Evolutionary conservation across 352 stramenopile species (phyloP).

Genomic region (Phytopythium boreale): DNA sequence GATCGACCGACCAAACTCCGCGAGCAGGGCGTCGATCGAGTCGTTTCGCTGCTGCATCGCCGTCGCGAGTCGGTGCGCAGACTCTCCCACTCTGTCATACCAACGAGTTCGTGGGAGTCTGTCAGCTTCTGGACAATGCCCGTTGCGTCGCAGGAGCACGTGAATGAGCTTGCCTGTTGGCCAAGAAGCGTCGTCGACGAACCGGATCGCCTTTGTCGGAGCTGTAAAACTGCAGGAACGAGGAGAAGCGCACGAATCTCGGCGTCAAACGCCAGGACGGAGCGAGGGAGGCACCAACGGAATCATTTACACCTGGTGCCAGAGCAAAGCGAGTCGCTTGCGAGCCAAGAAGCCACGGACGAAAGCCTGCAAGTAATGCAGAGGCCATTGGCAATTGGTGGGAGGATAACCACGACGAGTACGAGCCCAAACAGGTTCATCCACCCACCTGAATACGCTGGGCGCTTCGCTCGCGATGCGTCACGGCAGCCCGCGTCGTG

Average conservation of each 20-base stretch:
- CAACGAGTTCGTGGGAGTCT: background rate
- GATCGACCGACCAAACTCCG: slow-evolving; percentile 71
- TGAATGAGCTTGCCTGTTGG: slow-evolving; percentile 34
- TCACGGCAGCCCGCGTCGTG: slow-evolving; percentile 43
- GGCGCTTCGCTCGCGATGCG: slow-evolving; percentile 52
- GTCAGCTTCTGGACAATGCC: background rate
- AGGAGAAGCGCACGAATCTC: no score
- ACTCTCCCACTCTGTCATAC: slow-evolving; percentile 45
- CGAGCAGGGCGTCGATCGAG: slow-evolving; percentile 80
- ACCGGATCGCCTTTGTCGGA: slow-evolving; percentile 50
- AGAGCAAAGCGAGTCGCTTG: slow-evolving; percentile 17
- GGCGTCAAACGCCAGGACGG: background rate
- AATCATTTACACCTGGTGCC: slow-evolving; percentile 23
- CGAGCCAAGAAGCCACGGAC: slow-evolving; percentile 35
- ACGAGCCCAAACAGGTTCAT: background rate
- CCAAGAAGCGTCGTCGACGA: slow-evolving; percentile 58
- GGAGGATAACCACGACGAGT: background rate
- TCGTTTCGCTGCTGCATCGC: slow-evolving; percentile 66
- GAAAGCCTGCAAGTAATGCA: slow-evolving; percentile 14
- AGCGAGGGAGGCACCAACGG: background rate
- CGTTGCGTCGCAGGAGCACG: no score
- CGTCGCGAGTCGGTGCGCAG: slow-evolving; percentile 50
- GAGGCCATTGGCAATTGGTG: background rate
- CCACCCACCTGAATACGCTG: slow-evolving; percentile 47
- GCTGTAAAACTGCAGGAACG: slow-evolving; percentile 54